Evolutionary conservation across 768 basidiomycete species (phyloP), one percentile per base, ranked within the genome.

Genomic region (Tulasnella sp.): DNA sequence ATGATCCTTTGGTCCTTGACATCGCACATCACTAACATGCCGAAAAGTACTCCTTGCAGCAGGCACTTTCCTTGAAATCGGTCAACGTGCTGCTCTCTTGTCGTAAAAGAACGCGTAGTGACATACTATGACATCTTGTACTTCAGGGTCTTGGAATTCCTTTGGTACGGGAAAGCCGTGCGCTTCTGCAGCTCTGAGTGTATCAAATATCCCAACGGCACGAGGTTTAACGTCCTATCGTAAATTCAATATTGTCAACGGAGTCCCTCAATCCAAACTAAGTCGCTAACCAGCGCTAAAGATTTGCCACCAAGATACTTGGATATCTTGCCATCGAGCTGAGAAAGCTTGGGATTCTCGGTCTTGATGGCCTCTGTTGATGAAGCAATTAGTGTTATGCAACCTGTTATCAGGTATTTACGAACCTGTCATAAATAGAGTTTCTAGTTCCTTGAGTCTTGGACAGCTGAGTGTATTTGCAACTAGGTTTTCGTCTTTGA

Each of bases 1-100:
- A 41, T 25, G 7, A 15, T 29, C 15, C 7, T 27, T 16, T 15
- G 39, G 22, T 28, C 10, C 15, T 8, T 13, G 40, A 5, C 2
- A 6, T 2, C 25, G 12, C 20, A 29, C 7, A 12, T 16, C 35
- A 43, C 39, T 43, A 54, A 53, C 51, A 66, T 52, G 80, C 76
- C 67, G 74, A 70, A 61, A 82, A 89, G 84, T 85, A 88, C 62
- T 90, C 85, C 42, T 72, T 73, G 22, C 81, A 75, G 3, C 84
- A 78, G 16, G 83, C 84, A 48, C 70, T 69, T 65, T 89, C 81
- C 80, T 83, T 43, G 3, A 27, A 43, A 5, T 8, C 37, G 27
- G 16, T 19, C 45, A 35, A 27, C n/a, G 22, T 16, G 3, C 28
- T 4, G 12, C 22, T 29, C 2, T 10, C 19, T 24, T 49, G 20